Percentiles rank a stretch among this genome's conserved stretches.
phyloP scores from a whole-genome alignment of 2,329 filamentous ascomycete species.

The Stagonosporopsis rhizophila region DNA sequence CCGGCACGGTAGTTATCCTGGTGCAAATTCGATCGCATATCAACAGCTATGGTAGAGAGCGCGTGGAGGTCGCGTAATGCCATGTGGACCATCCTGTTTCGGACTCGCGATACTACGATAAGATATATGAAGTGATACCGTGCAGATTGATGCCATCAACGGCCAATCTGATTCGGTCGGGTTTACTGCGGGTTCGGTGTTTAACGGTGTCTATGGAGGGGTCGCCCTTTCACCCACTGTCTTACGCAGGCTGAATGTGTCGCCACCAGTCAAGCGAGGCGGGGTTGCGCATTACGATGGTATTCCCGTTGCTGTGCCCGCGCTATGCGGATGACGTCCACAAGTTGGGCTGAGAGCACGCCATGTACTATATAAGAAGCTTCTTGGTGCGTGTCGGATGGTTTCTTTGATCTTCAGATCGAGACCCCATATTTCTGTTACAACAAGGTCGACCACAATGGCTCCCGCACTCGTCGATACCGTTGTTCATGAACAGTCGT shows the following conservation, averaged over 20 bases:
- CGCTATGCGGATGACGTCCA: constrained; percentile 10
- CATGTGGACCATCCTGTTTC: constrained; percentile 6
- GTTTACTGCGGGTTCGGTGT: constrained; percentile 13
- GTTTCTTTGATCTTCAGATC: constrained; percentile 1
- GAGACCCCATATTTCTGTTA: neutral
- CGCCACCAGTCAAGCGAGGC: constrained; percentile 20
- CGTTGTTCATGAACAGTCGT: constrained; percentile 27
- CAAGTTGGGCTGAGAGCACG: neutral
- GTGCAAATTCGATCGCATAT: constrained; percentile 10
- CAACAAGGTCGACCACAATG: constrained; percentile 37
- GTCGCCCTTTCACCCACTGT: constrained; percentile 9
- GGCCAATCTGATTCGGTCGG: constrained; percentile 30
- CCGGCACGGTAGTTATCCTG: constrained; percentile 16
- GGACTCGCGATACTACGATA: constrained; percentile 20
- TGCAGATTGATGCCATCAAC: constrained; percentile 42
- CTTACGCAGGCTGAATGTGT: constrained; percentile 6
- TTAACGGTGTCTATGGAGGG: constrained; percentile 18
- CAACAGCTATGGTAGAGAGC: constrained; percentile 14
- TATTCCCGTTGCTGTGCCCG: constrained; percentile 8
- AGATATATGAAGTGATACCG: constrained; percentile 37
- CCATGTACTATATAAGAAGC: constrained; percentile 24
- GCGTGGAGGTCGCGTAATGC: constrained; percentile 11
- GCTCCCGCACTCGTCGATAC: constrained; percentile 54
- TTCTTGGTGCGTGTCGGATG: neutral
- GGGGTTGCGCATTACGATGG: constrained; percentile 18